Conservation (phyloP, 2,329 filamentous ascomycete species). For the Plectosphaerella plurivora region DNA sequence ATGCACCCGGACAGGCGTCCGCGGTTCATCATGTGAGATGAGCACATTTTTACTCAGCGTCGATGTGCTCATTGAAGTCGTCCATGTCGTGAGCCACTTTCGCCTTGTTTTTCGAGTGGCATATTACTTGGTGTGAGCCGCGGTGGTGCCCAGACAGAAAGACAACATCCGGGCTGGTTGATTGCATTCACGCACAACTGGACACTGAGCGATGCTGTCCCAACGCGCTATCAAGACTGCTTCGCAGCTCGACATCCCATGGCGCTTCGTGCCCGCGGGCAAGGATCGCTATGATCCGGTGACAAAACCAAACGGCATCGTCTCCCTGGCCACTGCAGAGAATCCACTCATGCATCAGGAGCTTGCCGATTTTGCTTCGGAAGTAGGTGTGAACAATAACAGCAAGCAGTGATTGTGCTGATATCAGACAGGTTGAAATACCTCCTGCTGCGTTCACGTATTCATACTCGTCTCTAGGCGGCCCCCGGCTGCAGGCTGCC, state of each 20-base stretch:
- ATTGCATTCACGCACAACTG: no score
- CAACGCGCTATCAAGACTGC: constrained; percentile 3
- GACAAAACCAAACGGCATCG: constrained; percentile 5
- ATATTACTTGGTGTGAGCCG: no score
- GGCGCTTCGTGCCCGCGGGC: constrained; percentile 4
- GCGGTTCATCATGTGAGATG: no score
- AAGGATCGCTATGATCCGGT: neutral
- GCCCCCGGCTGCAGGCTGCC: constrained; percentile 23
- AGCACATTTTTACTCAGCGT: neutral
- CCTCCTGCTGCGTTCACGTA: constrained; percentile 27
- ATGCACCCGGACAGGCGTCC: no score
- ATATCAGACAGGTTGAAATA: neutral
- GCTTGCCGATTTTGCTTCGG: constrained; percentile 5
- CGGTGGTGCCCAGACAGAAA: neutral
- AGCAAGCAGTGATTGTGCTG: no score
- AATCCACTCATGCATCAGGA: constrained; percentile 4
- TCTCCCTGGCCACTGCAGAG: constrained; percentile 7
- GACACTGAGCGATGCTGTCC: constrained; percentile 3
- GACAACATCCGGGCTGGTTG: no score
- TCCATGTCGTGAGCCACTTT: neutral
- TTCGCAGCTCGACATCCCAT: constrained; percentile 4
- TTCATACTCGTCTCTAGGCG: constrained; percentile 27
- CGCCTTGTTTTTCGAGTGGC: no score
- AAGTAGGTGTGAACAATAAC: neutral
- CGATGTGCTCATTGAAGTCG: neutral